Evolutionary conservation across 2,329 filamentous ascomycete genomes (phyloP).

Genomic region (Colletotrichum echinochloae): DNA sequence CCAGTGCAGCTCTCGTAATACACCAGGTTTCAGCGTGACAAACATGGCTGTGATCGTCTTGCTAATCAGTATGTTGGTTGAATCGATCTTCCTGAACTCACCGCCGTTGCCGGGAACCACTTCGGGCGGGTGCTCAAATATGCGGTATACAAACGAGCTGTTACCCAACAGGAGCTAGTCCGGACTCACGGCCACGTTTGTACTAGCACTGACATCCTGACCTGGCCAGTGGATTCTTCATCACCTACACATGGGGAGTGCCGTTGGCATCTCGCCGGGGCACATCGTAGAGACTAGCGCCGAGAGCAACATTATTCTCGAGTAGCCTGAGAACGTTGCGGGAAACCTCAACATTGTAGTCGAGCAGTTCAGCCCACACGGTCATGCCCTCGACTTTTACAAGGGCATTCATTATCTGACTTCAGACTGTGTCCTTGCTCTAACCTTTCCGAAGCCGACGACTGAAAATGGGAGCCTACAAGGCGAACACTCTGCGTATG

Average conservation of each 20-base stretch:
- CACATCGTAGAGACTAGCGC: slow-evolving; percentile 71
- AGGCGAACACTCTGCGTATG: slow-evolving; percentile 68
- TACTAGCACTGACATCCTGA: slow-evolving; percentile 48
- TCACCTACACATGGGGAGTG: slow-evolving; percentile 72
- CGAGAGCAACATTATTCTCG: slow-evolving; percentile 70
- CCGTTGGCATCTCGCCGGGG: slow-evolving; percentile 68
- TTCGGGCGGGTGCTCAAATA: slow-evolving; percentile 66
- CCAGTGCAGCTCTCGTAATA: slow-evolving; percentile 76
- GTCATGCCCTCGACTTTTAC: slow-evolving; percentile 68
- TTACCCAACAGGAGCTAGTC: slow-evolving; percentile 56
- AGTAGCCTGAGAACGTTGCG: slow-evolving; percentile 69
- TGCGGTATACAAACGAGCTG: slow-evolving; percentile 72
- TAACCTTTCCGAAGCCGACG: slow-evolving; percentile 71
- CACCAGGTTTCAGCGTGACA: slow-evolving; percentile 72
- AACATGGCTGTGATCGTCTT: slow-evolving; percentile 75
- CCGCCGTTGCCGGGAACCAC: slow-evolving; percentile 72
- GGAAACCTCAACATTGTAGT: slow-evolving; percentile 67
- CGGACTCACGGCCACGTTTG: slow-evolving; percentile 60
- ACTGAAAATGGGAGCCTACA: slow-evolving; percentile 63
- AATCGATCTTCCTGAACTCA: slow-evolving; percentile 73
- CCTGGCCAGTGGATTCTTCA: slow-evolving; percentile 63
- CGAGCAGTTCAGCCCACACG: slow-evolving; percentile 72
- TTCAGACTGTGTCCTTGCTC: slow-evolving; percentile 72
- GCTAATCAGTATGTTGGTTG: slow-evolving; percentile 73
- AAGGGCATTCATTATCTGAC: slow-evolving; percentile 67